phyloP scores from a whole-genome alignment of 768 basidiomycete species.

The Trametopsis cervina region DNA sequence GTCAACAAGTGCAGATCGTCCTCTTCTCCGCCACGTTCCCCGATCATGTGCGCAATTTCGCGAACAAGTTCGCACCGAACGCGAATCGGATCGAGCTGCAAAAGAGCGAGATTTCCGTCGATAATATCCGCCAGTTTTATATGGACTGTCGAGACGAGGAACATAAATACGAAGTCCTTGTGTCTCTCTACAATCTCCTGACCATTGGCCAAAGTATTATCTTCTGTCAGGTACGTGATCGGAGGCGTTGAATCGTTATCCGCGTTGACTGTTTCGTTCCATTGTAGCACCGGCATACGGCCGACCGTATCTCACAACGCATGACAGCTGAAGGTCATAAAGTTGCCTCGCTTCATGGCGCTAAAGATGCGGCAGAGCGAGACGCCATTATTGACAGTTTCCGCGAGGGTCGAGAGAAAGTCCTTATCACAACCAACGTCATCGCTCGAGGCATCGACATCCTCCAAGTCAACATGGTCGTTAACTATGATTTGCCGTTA shows the following conservation, averaged over 20 bases:
- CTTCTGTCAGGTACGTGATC: constrained; percentile 76
- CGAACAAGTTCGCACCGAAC: constrained; percentile 84
- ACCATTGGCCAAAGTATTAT: constrained; percentile 99
- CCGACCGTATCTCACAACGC: constrained; percentile 84
- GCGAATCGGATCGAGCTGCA: constrained; percentile 97
- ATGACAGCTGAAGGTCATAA: constrained; percentile 95
- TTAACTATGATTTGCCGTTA: constrained; percentile 94
- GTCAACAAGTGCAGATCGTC: constrained; percentile 66
- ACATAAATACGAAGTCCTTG: constrained; percentile 93
- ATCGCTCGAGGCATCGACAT: constrained; percentile 98
- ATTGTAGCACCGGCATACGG: constrained; percentile 76
- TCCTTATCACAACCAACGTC: constrained; percentile 97
- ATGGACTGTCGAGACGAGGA: constrained; percentile 92
- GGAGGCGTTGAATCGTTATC: too few species aligned
- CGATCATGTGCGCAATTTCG: constrained; percentile 87
- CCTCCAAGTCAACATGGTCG: constrained; percentile 99
- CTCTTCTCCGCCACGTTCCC: constrained; percentile 99
- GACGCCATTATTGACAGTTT: constrained; percentile 92
- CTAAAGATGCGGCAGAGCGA: constrained; percentile 84
- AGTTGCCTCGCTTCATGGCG: constrained; percentile 92
- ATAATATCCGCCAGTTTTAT: constrained; percentile 94
- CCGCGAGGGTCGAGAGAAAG: constrained; percentile 94
- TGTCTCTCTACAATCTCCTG: constrained; percentile 81
- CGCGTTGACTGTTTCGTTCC: background rate
- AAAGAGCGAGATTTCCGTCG: constrained; percentile 89